Conservation (phyloP, 805 yeast species). For the Candida xyloterini region DNA sequence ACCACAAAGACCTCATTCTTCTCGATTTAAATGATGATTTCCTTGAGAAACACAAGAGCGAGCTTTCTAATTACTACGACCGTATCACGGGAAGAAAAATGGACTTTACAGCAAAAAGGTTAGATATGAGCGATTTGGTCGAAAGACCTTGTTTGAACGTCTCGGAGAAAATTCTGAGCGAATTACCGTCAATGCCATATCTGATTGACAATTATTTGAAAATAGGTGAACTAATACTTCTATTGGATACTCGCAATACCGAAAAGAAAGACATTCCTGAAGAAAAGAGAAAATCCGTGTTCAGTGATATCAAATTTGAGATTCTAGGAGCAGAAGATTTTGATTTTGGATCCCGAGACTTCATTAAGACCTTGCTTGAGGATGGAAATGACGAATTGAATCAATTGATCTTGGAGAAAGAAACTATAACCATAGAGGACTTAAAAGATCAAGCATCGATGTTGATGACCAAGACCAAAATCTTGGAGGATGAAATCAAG, state of each 20-base stretch:
- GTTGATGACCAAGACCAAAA: constrained; percentile 21
- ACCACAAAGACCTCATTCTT: constrained; percentile 82
- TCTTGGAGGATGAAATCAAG: constrained; percentile 17
- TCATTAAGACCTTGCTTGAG: constrained; percentile 43
- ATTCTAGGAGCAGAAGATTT: constrained; percentile 47
- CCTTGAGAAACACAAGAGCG: constrained; percentile 51
- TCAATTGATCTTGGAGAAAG: constrained; percentile 19
- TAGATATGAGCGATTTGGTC: constrained; percentile 55
- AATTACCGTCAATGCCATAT: constrained; percentile 66
- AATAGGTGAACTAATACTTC: constrained; percentile 53
- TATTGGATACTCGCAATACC: constrained; percentile 34
- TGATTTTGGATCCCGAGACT: constrained; percentile 60
- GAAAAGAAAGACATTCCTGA: constrained; percentile 19
- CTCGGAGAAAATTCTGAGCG: constrained; percentile 49
- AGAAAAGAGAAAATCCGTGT: constrained; percentile 18
- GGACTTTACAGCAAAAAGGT: constrained; percentile 54
- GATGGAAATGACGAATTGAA: constrained; percentile 28
- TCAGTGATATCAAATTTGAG: constrained; percentile 33
- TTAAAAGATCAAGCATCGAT: constrained; percentile 27
- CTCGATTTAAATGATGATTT: constrained; percentile 63
- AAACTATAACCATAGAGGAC: constrained; percentile 23
- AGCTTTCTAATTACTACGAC: constrained; percentile 67
- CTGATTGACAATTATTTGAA: constrained; percentile 64
- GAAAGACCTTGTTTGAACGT: constrained; percentile 57
- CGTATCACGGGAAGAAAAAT: constrained; percentile 66